A percentile compares a stretch with the other conserved stretches of the same genome.
These are phyloP conservation scores for Nakaseomyces nivariensis DNA, from an alignment of 1,139 yeast species.

Conservation along the genomic window DNA sequence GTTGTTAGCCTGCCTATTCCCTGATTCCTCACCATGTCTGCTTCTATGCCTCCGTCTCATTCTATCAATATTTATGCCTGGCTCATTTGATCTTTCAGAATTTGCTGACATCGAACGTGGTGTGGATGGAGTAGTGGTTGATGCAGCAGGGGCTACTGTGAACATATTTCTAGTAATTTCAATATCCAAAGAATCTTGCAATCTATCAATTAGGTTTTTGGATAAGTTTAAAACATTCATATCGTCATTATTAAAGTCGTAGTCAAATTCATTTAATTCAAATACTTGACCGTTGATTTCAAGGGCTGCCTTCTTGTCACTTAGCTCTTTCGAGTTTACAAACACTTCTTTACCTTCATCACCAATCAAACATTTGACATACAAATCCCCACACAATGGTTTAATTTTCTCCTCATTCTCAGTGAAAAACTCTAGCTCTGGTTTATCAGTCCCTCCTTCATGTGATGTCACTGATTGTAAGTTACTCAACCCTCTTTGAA, in stretches of 20 bases:
- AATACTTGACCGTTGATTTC: conserved; percentile 4
- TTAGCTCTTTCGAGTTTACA: conserved; percentile 12
- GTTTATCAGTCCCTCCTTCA: conserved; percentile 7
- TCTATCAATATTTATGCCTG: neutral
- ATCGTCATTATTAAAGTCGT: neutral
- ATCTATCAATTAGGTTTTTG: neutral
- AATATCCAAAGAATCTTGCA: neutral
- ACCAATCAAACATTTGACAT: conserved; percentile 15
- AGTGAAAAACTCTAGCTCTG: conserved; percentile 5
- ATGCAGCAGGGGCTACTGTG: neutral
- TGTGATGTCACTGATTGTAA: neutral
- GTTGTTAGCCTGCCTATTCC: neutral
- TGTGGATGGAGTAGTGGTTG: neutral
- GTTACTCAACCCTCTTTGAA: neutral
- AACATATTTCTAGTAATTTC: neutral
- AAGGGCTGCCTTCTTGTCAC: conserved; percentile 8
- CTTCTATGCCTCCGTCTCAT: neutral
- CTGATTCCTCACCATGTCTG: neutral
- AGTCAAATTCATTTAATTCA: conserved; percentile 7
- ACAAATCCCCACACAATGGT: conserved; percentile 10
- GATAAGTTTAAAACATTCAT: neutral
- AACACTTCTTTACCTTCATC: conserved; percentile 13
- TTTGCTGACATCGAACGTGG: neutral
- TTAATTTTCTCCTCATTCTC: conserved; percentile 5
- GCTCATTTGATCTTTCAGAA: neutral